Base-by-base conservation (phyloP, 495 filamentous ascomycete species). In the Neurospora tetrasperma region DNA sequence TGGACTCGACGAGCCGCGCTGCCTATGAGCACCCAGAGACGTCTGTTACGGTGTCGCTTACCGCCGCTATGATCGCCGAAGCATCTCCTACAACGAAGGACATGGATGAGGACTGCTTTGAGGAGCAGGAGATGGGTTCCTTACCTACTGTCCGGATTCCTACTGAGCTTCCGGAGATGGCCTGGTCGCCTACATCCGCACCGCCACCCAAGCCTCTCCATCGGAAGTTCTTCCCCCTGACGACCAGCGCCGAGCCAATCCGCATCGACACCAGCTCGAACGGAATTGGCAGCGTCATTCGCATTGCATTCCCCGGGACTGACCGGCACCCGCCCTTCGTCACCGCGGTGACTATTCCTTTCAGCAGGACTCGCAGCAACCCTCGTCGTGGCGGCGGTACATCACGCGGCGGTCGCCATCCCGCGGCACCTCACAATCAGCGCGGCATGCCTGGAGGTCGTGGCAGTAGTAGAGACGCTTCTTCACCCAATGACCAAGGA, bases 111-210 rank as follows among this genome's bases (percentile, higher is more conserved):
- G 91, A 91, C 72, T 91, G 93, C 75, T 93, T 95, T 71, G 92
- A 93, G 73, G 91, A 94, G 78, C 91, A 91, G 73, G 92, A 94
- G 79, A 91, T 90, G 79, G 92, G 91, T 5, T 94, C 91, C 54
- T 80, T 92, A 27, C 92, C 92, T 12, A 85, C 88, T 42, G 88
- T 95, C 18, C 88, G 86, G 69, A 84, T 94, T 4, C 91, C 92
- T 14, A 83, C 82, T 31, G 85, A 84, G 72, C 86, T 88, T 38
- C 89, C 91, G 9, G 84, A 87, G 20, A 78, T 80, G 54, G 77
- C 82, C 75, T 83, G 88, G 88, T 78, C 83, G 77, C 80, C 82
- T 40, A 78, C 77, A n/a, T 14, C 3, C 27, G 23, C 54, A 66
- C 79, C 81, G 14, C 35, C 79, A 31, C 83, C 83, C 5, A 86